Percentiles rank a stretch among this genome's conserved stretches.
phyloP scores from a whole-genome alignment of 78 protist genomes.

The Creolimax fragrantissima region DNA sequence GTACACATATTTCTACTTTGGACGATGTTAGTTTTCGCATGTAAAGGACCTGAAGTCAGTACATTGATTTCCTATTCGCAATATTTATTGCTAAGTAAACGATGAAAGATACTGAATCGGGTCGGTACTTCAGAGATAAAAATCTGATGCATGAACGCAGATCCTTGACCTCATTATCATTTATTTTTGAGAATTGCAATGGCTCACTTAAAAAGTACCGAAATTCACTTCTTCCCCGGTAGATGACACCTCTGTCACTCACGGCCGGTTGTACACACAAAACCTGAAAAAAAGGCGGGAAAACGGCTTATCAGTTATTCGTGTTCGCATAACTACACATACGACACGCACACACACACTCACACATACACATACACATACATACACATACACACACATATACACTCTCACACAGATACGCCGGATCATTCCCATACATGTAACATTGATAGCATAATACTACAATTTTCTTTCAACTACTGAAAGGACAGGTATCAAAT shows the following conservation, averaged over 20 bases:
- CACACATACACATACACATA: not conserved
- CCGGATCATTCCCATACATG: not conserved
- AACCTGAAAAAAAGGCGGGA: not conserved
- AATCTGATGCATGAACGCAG: too few species aligned
- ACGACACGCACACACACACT: not conserved
- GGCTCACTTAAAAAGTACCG: not conserved
- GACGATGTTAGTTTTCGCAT: too few species aligned
- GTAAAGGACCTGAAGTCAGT: too few species aligned
- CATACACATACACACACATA: not conserved
- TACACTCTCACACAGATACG: not conserved
- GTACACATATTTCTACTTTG: too few species aligned
- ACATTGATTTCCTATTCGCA: too few species aligned
- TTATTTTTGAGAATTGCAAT: not conserved
- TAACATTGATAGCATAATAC: too few species aligned
- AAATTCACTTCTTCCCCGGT: not conserved
- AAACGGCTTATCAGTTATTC: not conserved
- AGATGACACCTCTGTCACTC: not conserved
- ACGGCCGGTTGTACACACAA: not conserved
- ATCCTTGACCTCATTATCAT: not conserved
- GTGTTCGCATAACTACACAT: not conserved
- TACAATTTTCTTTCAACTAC: too few species aligned
- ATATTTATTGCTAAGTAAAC: too few species aligned
- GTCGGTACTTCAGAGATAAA: too few species aligned
- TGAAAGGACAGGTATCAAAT: too few species aligned
- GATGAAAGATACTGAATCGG: too few species aligned